A percentile compares a stretch with the other conserved stretches of the same genome.
Conservation (phyloP, 192 early-diverging fungal genomes). For the Dimargaris verticillata region DNA sequence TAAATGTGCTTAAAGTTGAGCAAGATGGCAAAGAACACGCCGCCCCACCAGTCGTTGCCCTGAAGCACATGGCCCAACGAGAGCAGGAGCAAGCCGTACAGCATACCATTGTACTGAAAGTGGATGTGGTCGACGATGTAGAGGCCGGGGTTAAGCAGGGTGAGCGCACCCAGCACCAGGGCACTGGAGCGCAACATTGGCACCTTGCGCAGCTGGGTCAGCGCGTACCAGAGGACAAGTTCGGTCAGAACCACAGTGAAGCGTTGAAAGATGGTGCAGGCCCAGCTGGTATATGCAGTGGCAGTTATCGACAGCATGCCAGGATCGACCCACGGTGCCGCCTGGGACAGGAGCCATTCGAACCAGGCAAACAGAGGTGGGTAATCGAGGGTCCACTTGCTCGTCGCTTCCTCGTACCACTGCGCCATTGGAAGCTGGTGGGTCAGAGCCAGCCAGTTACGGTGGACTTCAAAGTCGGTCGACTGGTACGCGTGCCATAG, state of each 20-base stretch:
- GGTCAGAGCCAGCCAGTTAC: constrained; percentile 94
- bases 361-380: constrained; percentile 98
- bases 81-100: constrained; percentile 73
- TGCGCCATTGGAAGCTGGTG: constrained; percentile 52
- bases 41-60: constrained; percentile 33
- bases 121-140: constrained; percentile 89
- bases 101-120: constrained; percentile 94
- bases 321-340: constrained; percentile 37
- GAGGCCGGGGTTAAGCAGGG: constrained; percentile 52
- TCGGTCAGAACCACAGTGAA: constrained; percentile 68
- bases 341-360: constrained; percentile 54
- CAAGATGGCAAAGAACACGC: constrained; percentile 64
- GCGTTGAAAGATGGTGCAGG: constrained; percentile 75
- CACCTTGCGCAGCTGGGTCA: neutral
- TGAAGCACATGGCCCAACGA: constrained; percentile 57
- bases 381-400: constrained; percentile 91
- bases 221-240: constrained; percentile 32
- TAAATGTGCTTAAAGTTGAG: constrained; percentile 98
- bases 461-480: constrained; percentile 98
- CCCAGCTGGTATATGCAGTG: constrained; percentile 39
- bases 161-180: constrained; percentile 27
- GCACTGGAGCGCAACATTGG: neutral
- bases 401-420: constrained; percentile 80
- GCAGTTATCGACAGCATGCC: constrained; percentile 59
- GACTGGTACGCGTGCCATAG: constrained; percentile 69